A percentile compares a stretch with the other conserved stretches of the same genome.
These are phyloP conservation scores for Pterocarpus macrocarpus DNA, from an alignment of 306 rosid species.

Conservation along the genomic window DNA sequence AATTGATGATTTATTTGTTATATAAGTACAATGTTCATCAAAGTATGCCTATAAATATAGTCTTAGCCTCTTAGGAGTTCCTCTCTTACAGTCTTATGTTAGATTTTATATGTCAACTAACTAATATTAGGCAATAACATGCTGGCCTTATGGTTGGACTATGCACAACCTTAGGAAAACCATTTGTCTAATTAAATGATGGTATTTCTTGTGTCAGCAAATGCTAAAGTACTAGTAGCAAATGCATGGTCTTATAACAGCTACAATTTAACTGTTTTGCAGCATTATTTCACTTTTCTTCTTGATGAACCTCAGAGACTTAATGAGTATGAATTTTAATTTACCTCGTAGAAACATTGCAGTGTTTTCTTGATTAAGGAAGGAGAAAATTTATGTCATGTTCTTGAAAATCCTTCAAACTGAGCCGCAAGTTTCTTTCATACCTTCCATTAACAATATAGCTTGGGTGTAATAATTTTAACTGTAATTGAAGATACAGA, in stretches of 20 bases:
- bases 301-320: not conserved
- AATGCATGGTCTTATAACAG: constrained; percentile 6
- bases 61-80: not conserved
- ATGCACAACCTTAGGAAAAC: constrained; percentile 5
- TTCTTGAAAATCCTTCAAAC: constrained; percentile 10
- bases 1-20: no score
- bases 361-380: constrained; percentile 23
- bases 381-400: not conserved
- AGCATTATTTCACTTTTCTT: constrained; percentile 12
- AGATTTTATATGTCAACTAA: not conserved
- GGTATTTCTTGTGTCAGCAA: constrained; percentile 16
- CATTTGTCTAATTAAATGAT: constrained; percentile 23
- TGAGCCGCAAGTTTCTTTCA: not conserved
- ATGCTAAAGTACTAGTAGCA: constrained; percentile 9
- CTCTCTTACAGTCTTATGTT: constrained; percentile 8
- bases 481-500: not conserved
- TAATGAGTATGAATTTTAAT: constrained; percentile 22
- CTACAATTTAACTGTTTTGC: constrained; percentile 13
- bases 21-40: not conserved
- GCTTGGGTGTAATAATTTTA: constrained; percentile 15
- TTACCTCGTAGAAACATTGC: constrained; percentile 3
- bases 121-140: not conserved
- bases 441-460: constrained; percentile 9
- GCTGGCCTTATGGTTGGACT: not conserved
- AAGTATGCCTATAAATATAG: not conserved